A percentile compares a stretch with the other conserved stretches of the same genome.
phyloP scores from a whole-genome alignment of 164 flowering plant genomes.

The Platanus orientalis region DNA sequence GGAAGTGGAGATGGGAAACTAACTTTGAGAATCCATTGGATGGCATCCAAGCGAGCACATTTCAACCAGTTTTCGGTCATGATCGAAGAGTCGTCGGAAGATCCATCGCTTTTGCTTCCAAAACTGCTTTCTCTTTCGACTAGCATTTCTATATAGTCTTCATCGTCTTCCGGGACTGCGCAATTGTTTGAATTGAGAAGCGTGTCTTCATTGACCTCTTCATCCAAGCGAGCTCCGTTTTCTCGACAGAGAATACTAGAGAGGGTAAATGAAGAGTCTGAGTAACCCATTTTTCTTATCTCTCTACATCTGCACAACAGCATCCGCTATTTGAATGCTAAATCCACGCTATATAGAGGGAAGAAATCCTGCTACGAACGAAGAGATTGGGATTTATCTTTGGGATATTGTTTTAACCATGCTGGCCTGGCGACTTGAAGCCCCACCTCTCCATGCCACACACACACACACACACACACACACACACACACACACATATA shows the following conservation, averaged over 20 bases:
- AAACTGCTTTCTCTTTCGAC: constrained; percentile 35
- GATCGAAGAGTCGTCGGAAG: constrained; percentile 3
- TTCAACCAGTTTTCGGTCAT: constrained; percentile 33
- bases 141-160: constrained; percentile 46
- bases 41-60: constrained; percentile 51
- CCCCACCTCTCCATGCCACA: no score
- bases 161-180: constrained; percentile 28
- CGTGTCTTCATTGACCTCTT: constrained; percentile 10
- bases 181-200: constrained; percentile 8
- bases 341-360: neutral
- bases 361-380: no score
- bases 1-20: constrained; percentile 15
- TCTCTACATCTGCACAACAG: neutral
- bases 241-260: constrained; percentile 54
- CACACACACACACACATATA: no score
- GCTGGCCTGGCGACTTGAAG: neutral
- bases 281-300: constrained; percentile 20
- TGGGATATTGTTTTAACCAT: no score
- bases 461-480: no score
- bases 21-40: constrained; percentile 63
- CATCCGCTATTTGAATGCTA: neutral
- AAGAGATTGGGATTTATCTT: no score
- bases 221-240: constrained; percentile 29
- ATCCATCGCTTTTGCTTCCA: constrained; percentile 3
- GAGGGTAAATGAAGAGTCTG: constrained; percentile 21